Conservation (phyloP, 75 land plant species). For the Cryptomeria japonica region DNA sequence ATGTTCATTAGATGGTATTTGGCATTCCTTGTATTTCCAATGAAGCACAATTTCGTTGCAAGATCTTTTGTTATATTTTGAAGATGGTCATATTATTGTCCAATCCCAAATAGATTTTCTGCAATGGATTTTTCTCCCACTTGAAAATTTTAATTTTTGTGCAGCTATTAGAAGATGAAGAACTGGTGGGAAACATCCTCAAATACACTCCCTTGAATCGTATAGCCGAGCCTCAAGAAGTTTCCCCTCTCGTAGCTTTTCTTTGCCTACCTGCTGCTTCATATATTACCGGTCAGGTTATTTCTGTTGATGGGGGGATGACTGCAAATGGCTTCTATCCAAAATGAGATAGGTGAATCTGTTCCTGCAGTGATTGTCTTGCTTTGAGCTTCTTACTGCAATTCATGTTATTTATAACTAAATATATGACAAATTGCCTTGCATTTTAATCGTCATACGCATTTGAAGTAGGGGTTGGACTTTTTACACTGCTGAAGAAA, state of each 20-base stretch:
- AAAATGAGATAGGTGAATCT: neutral
- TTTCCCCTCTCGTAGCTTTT: slow-evolving; percentile 63
- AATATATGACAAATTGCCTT: no score
- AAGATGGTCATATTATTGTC: neutral
- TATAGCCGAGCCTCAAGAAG: slow-evolving; percentile 54
- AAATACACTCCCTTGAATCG: slow-evolving; percentile 53
- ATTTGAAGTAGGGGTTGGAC: no score
- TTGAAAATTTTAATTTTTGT: neutral
- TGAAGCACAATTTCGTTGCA: neutral
- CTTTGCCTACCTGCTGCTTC: slow-evolving; percentile 66
- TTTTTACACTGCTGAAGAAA: no score
- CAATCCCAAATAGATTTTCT: neutral
- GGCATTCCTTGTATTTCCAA: neutral
- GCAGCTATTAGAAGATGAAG: slow-evolving; percentile 26
- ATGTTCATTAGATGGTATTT: neutral
- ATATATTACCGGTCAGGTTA: slow-evolving; percentile 56
- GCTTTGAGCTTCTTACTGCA: neutral
- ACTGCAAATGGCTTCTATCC: slow-evolving; percentile 48
- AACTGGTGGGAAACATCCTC: slow-evolving; percentile 27
- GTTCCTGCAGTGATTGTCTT: neutral
- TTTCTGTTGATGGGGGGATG: slow-evolving; percentile 62
- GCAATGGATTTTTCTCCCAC: neutral
- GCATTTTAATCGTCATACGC: no score
- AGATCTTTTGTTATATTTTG: neutral
- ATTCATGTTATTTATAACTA: no score